Evolutionary conservation across 257 asterid species (phyloP).

Genomic region (Sherardia arvensis): DNA sequence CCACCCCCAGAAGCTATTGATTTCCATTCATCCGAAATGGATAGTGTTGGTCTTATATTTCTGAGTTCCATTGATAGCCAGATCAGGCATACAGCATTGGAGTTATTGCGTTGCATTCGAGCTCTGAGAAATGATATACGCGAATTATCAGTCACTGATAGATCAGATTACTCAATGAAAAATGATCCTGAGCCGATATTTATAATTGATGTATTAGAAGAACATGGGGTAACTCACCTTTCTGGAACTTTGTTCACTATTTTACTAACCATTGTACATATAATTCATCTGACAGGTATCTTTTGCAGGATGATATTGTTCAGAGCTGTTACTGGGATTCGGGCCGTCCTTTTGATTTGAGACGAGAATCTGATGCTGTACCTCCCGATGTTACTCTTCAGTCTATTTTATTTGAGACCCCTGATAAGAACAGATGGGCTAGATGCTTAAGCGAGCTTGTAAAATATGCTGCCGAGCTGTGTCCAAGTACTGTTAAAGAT

Average conservation of each 20-base stretch:
- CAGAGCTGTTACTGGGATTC: constrained; percentile 99
- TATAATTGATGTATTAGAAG: constrained; percentile 96
- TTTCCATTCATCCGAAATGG: constrained; percentile 91
- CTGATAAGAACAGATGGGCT: constrained; percentile 98
- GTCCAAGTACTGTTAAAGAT: constrained; percentile 90
- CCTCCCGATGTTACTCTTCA: constrained; percentile 94
- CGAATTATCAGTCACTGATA: constrained; percentile 52
- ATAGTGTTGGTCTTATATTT: constrained; percentile 97
- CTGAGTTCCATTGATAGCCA: constrained; percentile 97
- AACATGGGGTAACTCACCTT: constrained; percentile 73
- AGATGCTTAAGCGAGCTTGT: constrained; percentile 93
- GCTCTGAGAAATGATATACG: constrained; percentile 80
- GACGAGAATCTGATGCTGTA: constrained; percentile 89
- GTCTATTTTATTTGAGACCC: constrained; percentile 89
- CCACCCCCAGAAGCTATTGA: constrained; percentile 76
- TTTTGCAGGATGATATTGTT: constrained; percentile 88
- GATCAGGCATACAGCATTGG: constrained; percentile 96
- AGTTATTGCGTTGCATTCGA: constrained; percentile 91
- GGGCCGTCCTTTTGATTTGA: constrained; percentile 87
- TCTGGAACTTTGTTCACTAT: constrained; percentile 14
- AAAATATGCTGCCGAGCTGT: constrained; percentile 84
- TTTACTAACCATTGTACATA: constrained; percentile 4
- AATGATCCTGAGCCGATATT: constrained; percentile 86
- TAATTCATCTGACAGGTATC: constrained; percentile 6
- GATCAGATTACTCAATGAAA: constrained; percentile 49